These are phyloP conservation scores for Fraxinus sp. DNA, from an alignment of 305 asterid genomes.

Conservation along the genomic window DNA sequence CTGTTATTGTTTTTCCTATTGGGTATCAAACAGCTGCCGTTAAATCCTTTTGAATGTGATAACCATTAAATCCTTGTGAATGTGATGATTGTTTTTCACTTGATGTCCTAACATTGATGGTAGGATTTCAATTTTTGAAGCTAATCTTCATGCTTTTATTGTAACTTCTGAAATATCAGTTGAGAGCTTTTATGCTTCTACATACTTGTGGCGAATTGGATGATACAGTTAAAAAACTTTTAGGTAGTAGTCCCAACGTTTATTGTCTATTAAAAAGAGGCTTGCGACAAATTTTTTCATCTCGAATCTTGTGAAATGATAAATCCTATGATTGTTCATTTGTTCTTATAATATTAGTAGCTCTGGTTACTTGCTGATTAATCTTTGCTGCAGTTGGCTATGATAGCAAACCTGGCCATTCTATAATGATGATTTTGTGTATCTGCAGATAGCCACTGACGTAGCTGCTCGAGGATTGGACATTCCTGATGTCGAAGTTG, in stretches of 20 bases:
- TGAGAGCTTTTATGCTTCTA: no score
- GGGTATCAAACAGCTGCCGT: not conserved
- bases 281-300: not conserved
- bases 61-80: no score
- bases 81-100: not conserved
- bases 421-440: slow-evolving; percentile 5
- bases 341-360: not conserved
- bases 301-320: not conserved
- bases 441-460: slow-evolving; percentile 91
- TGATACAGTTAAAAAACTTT: not conserved
- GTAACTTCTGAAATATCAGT: no score
- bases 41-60: not conserved
- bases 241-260: not conserved
- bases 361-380: not conserved
- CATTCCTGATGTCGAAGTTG: slow-evolving; percentile 96
- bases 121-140: not conserved
- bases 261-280: not conserved
- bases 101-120: not conserved
- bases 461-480: slow-evolving; percentile 98
- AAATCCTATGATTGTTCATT: not conserved
- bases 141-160: not conserved
- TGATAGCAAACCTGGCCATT: not conserved
- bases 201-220: not conserved
- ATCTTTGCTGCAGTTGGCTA: not conserved
- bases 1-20: not conserved